Percentiles rank a stretch among this genome's conserved stretches.
phyloP scores from a whole-genome alignment of 1,284 basidiomycete species.

The Omphalotus olearius region DNA sequence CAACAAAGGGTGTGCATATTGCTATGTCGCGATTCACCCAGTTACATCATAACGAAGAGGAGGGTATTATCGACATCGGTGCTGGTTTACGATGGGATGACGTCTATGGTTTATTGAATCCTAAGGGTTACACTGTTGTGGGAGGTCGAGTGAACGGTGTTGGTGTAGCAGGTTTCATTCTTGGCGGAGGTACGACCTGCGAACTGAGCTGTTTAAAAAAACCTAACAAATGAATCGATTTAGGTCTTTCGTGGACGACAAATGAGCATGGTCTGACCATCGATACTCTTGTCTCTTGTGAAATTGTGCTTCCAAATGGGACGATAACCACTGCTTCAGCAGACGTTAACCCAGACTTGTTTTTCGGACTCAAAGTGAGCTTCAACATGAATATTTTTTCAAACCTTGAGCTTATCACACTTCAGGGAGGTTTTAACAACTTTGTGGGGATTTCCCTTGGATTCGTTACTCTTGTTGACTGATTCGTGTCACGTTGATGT shows the following conservation, averaged over 20 bases:
- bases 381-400: background rate
- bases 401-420: background rate
- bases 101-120: constrained; percentile 31
- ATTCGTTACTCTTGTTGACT: background rate
- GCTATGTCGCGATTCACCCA: constrained; percentile 33
- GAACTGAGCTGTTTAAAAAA: background rate
- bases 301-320: constrained; percentile 32
- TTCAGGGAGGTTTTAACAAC: constrained; percentile 5
- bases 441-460: background rate
- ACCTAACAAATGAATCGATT: background rate
- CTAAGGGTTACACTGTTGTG: constrained; percentile 27
- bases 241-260: constrained; percentile 33
- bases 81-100: constrained; percentile 37
- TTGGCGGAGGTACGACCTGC: constrained; percentile 30
- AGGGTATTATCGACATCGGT: constrained; percentile 28
- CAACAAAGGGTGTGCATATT: constrained; percentile 38
- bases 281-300: constrained; percentile 29
- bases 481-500: background rate
- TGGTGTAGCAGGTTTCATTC: constrained; percentile 32
- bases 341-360: constrained; percentile 24
- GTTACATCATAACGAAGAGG: constrained; percentile 22
- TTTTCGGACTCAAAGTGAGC: constrained; percentile 20
- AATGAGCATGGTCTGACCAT: constrained; percentile 31
- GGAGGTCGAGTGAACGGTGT: constrained; percentile 33
- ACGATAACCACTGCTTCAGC: constrained; percentile 24